These are phyloP conservation scores for Dactylorhiza incarnata DNA, from an alignment of 106 monocot species.

Conservation along the genomic window DNA sequence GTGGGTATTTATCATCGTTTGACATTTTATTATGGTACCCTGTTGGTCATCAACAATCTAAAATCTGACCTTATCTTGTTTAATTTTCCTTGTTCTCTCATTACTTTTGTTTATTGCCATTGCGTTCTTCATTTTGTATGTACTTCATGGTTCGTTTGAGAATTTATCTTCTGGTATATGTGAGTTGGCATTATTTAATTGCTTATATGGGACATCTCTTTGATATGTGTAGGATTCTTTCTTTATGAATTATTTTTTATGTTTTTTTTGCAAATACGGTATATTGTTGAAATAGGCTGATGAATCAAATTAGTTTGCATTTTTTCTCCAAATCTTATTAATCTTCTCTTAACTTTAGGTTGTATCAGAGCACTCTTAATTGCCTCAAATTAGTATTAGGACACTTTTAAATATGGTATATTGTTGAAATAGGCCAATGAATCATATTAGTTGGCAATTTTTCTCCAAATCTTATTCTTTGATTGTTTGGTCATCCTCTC, in stretches of 20 bases:
- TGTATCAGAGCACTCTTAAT: too few species aligned
- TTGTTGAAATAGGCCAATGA: too few species aligned
- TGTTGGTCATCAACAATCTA: background rate
- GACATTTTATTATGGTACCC: background rate
- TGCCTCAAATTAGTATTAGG: too few species aligned
- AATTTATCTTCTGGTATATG: background rate
- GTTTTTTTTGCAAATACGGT: background rate
- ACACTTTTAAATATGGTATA: too few species aligned
- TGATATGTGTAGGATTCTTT: background rate
- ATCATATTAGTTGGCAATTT: too few species aligned
- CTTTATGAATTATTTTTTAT: background rate
- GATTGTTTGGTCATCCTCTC: too few species aligned
- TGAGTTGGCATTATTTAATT: background rate
- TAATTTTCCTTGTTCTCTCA: too few species aligned
- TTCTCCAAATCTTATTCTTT: too few species aligned
- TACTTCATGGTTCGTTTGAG: background rate
- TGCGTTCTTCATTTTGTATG: background rate
- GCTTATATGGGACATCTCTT: background rate
- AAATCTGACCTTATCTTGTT: background rate
- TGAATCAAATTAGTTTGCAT: background rate
- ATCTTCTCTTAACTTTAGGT: background rate
- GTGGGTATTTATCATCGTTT: background rate
- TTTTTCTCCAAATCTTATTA: background rate
- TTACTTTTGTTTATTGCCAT: background rate
- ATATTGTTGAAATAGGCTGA: background rate